Conservation (phyloP, 2,329 filamentous ascomycete genomes). For the Talaromyces pinophilus region DNA sequence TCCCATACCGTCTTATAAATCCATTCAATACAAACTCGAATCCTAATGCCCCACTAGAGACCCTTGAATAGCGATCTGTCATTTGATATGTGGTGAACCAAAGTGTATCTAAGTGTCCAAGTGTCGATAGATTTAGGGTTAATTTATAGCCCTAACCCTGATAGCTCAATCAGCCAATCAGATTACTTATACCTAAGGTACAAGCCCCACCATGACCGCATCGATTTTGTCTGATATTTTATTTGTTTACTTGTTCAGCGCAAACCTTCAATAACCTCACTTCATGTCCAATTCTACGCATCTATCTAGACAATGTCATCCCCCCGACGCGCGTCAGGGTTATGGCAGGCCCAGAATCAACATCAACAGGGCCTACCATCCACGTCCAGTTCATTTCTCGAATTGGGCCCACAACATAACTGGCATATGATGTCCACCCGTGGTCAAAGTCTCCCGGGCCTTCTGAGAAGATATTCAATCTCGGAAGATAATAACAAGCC, state of each 20-base stretch:
- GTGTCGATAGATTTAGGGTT: not conserved
- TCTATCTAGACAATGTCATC: constrained; percentile 9
- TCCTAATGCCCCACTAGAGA: not conserved
- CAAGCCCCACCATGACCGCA: not conserved
- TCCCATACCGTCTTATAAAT: not conserved
- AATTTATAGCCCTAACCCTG: not conserved
- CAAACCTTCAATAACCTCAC: not conserved
- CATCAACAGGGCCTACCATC: not conserved
- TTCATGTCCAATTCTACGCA: not conserved
- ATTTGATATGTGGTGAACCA: not conserved
- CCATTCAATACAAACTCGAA: not conserved
- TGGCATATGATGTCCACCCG: constrained; percentile 42
- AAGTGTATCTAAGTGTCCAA: not conserved
- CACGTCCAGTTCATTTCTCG: constrained; percentile 28
- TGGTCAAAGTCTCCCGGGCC: constrained; percentile 39
- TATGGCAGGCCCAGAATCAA: not conserved
- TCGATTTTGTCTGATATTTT: not conserved
- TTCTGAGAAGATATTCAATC: constrained; percentile 31
- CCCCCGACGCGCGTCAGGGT: constrained; percentile 2
- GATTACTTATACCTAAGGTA: no score
- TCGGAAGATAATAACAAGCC: constrained; percentile 6
- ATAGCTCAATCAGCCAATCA: not conserved
- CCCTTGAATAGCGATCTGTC: not conserved
- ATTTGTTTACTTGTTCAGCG: constrained; percentile 1
- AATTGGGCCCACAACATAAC: constrained; percentile 37